These are phyloP conservation scores for Hylodesmum podocarpum DNA, from an alignment of 306 rosid species.

Conservation along the genomic window DNA sequence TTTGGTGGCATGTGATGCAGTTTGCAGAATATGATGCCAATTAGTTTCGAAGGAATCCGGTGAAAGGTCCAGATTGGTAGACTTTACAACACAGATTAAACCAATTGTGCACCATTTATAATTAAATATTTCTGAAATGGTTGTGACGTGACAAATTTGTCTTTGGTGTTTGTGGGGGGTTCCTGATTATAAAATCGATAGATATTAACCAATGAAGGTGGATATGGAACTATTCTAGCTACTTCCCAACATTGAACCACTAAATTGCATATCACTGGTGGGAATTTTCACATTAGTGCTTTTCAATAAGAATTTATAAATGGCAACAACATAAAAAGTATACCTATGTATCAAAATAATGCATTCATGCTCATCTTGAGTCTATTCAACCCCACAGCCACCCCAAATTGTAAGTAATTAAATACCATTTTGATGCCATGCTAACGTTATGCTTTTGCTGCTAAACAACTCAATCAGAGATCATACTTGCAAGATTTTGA, in stretches of 20 bases:
- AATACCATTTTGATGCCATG: not conserved
- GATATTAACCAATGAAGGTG: conserved; percentile 48
- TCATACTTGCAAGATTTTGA: not conserved
- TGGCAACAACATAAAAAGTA: conserved; percentile 1
- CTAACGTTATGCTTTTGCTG: not conserved
- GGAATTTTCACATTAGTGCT: conserved; percentile 32
- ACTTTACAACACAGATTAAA: not conserved
- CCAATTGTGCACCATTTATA: conserved; percentile 26
- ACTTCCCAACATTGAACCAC: not conserved
- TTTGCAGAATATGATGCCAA: conserved; percentile 9
- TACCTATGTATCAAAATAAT: not conserved
- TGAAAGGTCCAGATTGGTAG: conserved; percentile 24
- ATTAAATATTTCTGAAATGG: conserved; percentile 30
- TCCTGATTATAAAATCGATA: conserved; percentile 10
- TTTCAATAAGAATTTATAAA: not conserved
- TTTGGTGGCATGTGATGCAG: not conserved
- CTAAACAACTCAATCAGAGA: not conserved
- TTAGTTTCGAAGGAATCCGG: not conserved
- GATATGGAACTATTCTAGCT: conserved; percentile 30
- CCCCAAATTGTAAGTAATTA: not conserved
- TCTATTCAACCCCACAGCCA: not conserved
- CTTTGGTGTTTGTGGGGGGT: conserved; percentile 12
- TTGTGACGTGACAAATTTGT: conserved; percentile 29
- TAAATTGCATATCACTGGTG: conserved; percentile 19
- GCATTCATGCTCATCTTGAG: conserved; percentile 21